Percentiles rank a stretch among this genome's conserved stretches.
These are phyloP conservation scores for Coemansia erecta DNA, from an alignment of 192 early-diverging fungal species.

Conservation along the genomic window DNA sequence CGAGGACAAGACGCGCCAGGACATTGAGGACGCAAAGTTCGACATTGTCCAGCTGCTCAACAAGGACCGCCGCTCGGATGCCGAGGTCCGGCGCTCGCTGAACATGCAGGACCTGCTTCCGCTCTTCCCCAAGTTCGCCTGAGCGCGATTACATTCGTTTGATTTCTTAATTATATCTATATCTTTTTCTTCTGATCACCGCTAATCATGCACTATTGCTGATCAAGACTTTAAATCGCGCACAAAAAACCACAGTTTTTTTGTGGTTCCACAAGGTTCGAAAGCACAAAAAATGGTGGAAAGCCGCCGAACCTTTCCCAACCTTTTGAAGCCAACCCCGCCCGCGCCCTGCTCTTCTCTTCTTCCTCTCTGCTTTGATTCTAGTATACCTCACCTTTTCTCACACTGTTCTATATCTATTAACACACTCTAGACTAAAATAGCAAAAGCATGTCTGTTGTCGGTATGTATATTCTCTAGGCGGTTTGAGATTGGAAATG, in stretches of 20 bases:
- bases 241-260: too few species aligned
- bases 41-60: slow-evolving; percentile 42
- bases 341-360: not conserved
- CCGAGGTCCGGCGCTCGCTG: slow-evolving; percentile 29
- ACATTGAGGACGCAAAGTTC: slow-evolving; percentile 38
- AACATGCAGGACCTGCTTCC: slow-evolving; percentile 21
- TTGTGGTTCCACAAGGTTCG: too few species aligned
- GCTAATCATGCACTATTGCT: too few species aligned
- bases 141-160: not conserved
- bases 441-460: slow-evolving; percentile 29
- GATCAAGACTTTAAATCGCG: too few species aligned
- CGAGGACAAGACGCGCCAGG: slow-evolving; percentile 22
- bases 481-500: not conserved
- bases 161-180: not conserved
- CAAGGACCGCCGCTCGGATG: slow-evolving; percentile 27
- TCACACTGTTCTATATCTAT: slow-evolving; percentile 1
- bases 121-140: slow-evolving; percentile 33
- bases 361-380: slow-evolving; percentile 3
- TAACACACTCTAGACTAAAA: slow-evolving; percentile 6
- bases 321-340: too few species aligned
- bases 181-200: not conserved
- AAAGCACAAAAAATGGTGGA: too few species aligned
- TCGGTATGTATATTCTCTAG: slow-evolving; percentile 8
- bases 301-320: too few species aligned
- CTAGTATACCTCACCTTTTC: not conserved